Evolutionary conservation across 2,329 filamentous ascomycete genomes (phyloP), one percentile per base, ranked within the genome.

Genomic region (Chaetomium strumarium): DNA sequence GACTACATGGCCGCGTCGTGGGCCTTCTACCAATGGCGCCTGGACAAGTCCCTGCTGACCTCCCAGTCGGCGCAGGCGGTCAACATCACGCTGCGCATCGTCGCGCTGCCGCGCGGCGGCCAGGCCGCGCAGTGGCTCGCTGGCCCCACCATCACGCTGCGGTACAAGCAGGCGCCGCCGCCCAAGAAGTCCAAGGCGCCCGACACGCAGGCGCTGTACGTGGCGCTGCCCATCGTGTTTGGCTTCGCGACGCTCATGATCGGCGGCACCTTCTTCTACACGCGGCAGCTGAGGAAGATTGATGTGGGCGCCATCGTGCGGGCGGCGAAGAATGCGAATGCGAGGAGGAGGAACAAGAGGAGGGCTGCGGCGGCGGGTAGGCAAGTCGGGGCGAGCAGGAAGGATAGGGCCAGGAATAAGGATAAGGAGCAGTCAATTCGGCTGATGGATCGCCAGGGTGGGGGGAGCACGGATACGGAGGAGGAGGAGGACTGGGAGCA

Each of bases 201-300:
- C 14, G 62, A 63, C 29, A 67, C 72, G 45, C 58, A 68, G 10
- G 75, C 72, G 29, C 67, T 83, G 41, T 71, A 72, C 62, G 78
- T 83, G 58, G 79, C 73, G 13, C 69, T 83, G 6, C 79, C 79
- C 16, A 66, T 70, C 49, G 67, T 77, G 17, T 65, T 79, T n/a
- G 74, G 72, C 46, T 69, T 74, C 61, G 66, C 79, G 49, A 44
- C 69, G 39, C 55, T 80, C 45, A 68, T 77, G 57, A 54, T 80
- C 60, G 40, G 83, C 68, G 71, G 84, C 67, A 64, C 82, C 67
- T 72, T 76, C 69, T 49, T 84, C 71, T 80, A 74, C 72, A 79
- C 81, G 66, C 70, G 72, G 50, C 71, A 74, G 60, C 66, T 70
- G n/a, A 73, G 79, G 51, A 64, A 64, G 55, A 78, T 82, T 55